These are phyloP conservation scores for Pseudocercospora macadamiae DNA, from an alignment of 2,329 filamentous ascomycete species.

Conservation along the genomic window DNA sequence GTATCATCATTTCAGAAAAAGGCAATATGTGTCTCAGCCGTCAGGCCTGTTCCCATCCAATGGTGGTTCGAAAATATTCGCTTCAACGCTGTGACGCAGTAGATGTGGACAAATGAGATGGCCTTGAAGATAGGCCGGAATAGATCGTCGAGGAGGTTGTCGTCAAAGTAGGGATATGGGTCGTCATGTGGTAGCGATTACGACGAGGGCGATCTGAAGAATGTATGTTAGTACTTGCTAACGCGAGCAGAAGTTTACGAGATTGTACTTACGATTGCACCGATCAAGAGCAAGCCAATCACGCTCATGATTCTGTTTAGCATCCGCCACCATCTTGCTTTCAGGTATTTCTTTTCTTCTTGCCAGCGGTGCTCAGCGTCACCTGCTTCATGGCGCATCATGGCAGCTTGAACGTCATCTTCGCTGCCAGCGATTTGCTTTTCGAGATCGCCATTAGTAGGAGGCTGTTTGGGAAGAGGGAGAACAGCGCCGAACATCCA, in stretches of 20 bases:
- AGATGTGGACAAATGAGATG: conserved; percentile 8
- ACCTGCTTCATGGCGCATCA: conserved; percentile 36
- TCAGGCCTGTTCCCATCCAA: neutral
- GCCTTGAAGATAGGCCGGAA: neutral
- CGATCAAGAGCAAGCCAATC: conserved; percentile 40
- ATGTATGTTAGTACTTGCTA: neutral
- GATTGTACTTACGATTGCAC: conserved; percentile 37
- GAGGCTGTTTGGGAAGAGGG: conserved; percentile 36
- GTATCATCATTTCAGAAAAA: conserved; percentile 15
- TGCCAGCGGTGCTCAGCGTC: conserved; percentile 36
- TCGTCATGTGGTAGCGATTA: conserved; percentile 35
- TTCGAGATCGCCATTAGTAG: conserved; percentile 28
- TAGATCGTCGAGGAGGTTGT: neutral
- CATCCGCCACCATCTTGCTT: conserved; percentile 42
- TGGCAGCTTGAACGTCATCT: conserved; percentile 34
- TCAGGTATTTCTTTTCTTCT: conserved; percentile 37
- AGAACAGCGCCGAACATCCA: conserved; percentile 42
- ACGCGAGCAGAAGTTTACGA: neutral
- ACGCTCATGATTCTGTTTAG: conserved; percentile 44
- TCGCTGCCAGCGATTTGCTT: conserved; percentile 26
- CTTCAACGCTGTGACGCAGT: conserved; percentile 10
- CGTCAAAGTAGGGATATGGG: neutral
- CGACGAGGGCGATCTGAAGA: conserved; percentile 38
- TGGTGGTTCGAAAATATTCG: neutral
- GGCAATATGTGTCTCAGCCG: conserved; percentile 2